A percentile compares a stretch with the other conserved stretches of the same genome.
Conservation (phyloP, 2,329 filamentous ascomycete genomes). For the Colletotrichum gloeosporioides region DNA sequence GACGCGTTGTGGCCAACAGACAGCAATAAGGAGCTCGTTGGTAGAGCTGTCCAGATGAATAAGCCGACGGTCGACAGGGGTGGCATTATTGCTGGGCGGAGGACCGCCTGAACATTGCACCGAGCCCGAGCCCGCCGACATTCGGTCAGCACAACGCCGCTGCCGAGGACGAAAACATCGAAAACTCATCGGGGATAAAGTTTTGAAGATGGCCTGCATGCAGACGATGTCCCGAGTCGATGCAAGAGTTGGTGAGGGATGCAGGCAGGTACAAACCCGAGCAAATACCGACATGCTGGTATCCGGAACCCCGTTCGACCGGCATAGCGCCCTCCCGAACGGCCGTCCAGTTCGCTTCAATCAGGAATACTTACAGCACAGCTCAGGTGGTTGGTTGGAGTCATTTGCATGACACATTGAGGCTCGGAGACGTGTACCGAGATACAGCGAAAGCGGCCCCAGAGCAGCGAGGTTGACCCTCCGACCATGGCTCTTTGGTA, state of each 20-base stretch:
- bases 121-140: slow-evolving; percentile 9
- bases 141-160: neutral
- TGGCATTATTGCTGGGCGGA: neutral
- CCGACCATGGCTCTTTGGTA: neutral
- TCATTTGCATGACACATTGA: neutral
- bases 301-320: neutral
- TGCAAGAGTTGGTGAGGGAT: neutral
- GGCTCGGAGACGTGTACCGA: slow-evolving; percentile 11
- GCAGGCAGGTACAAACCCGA: slow-evolving; percentile 10
- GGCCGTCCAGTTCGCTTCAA: neutral
- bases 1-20: slow-evolving; percentile 19
- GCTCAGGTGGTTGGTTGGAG: neutral
- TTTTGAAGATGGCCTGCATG: neutral
- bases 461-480: neutral
- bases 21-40: neutral
- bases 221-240: neutral
- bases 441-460: slow-evolving; percentile 7
- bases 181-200: neutral
- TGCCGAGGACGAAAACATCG: neutral
- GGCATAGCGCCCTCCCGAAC: neutral
- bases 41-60: neutral
- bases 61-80: neutral
- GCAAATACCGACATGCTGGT: slow-evolving; percentile 10
- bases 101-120: slow-evolving; percentile 13
- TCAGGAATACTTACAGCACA: neutral